phyloP scores from a whole-genome alignment of 176 grass and related monocot genomes.

The Melocanna baccifera region DNA sequence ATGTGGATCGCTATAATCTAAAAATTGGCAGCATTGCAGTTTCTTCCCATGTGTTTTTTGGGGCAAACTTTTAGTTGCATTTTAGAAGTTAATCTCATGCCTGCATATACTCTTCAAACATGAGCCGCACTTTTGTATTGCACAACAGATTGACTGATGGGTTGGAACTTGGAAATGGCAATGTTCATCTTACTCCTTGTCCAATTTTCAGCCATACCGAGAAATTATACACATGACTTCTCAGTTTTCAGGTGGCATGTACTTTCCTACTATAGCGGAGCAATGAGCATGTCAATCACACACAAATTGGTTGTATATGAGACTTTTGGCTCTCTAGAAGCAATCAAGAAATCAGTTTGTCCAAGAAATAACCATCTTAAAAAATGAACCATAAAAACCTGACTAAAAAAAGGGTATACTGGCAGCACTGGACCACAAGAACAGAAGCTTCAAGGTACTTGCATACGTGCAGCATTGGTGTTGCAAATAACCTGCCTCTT shows the following conservation, averaged over 20 bases:
- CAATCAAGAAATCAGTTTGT: not conserved
- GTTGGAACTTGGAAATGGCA: not conserved
- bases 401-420: not conserved
- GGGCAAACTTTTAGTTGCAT: not conserved
- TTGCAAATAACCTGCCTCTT: constrained; percentile 19
- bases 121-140: not conserved
- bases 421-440: not conserved
- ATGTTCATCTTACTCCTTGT: not conserved
- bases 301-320: not conserved
- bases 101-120: not conserved
- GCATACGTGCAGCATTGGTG: not conserved
- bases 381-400: not conserved
- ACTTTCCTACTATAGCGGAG: not conserved
- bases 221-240: not conserved
- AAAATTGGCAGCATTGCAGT: not conserved
- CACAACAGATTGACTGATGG: not conserved
- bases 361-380: not conserved
- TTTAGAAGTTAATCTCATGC: not conserved
- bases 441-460: constrained; percentile 45
- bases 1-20: not conserved
- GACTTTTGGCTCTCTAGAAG: constrained; percentile 10
- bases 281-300: not conserved
- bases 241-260: not conserved
- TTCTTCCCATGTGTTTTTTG: not conserved
- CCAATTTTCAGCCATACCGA: not conserved